Conservation (phyloP, 495 filamentous ascomycete genomes). For the Bacidia rubella region DNA sequence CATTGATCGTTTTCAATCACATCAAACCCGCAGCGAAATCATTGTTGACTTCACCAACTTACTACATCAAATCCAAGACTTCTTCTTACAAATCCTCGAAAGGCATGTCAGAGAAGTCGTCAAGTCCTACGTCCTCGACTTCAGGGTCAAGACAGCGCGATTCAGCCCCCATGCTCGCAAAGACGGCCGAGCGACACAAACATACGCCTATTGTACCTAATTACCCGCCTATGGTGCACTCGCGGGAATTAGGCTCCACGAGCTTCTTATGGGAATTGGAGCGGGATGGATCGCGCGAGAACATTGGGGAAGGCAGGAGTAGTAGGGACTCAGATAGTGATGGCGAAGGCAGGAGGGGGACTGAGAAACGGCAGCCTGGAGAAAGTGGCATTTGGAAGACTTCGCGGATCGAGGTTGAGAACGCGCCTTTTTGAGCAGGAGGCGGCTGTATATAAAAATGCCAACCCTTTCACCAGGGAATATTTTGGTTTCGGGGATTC, state of each 20-base stretch:
- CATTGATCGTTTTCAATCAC: slow-evolving; percentile 1
- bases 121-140: neutral
- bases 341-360: neutral
- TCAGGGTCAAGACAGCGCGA: neutral
- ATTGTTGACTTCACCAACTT: neutral
- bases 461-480: too few relatives aligned
- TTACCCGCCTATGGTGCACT: neutral
- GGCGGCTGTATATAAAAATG: too few relatives aligned
- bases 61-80: neutral
- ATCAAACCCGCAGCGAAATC: neutral
- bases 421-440: neutral
- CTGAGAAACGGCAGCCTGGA: neutral
- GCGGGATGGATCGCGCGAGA: neutral
- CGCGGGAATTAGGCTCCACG: neutral
- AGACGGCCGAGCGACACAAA: neutral
- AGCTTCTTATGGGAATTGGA: neutral
- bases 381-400: neutral
- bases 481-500: too few relatives aligned
- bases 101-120: neutral
- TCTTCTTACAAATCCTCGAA: neutral
- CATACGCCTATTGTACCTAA: neutral
- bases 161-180: neutral
- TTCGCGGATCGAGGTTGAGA: neutral
- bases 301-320: neutral
- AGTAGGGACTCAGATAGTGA: too few relatives aligned